Conservation (phyloP, 2,329 filamentous ascomycete genomes). For the Herpotrichia juniperi region DNA sequence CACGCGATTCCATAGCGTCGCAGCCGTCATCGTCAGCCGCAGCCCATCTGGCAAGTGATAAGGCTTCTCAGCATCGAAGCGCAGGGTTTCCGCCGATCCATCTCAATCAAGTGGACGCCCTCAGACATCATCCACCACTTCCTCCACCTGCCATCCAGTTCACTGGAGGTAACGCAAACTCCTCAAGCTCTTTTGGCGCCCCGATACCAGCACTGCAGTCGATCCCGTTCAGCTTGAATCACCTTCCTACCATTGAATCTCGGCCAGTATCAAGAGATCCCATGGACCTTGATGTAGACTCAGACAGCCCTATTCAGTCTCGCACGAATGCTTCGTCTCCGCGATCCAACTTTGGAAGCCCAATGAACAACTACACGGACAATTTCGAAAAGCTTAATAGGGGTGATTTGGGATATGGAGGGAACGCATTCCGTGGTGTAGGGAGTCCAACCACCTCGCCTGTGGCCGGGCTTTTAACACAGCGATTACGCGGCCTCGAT, state of each 20-base stretch:
- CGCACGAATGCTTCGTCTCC: constrained; percentile 26
- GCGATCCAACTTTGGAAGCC: constrained; percentile 22
- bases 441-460: constrained; percentile 60
- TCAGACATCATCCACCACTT: constrained; percentile 29
- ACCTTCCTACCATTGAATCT: constrained; percentile 33
- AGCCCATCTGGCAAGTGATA: constrained; percentile 30
- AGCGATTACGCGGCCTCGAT: constrained; percentile 69
- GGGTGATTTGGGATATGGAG: constrained; percentile 60
- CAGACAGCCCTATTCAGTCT: constrained; percentile 29
- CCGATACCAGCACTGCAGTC: constrained; percentile 52
- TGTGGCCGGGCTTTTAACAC: constrained; percentile 73
- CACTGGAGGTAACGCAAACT: constrained; percentile 33
- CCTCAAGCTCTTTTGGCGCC: constrained; percentile 26
- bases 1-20: constrained; percentile 45
- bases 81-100: constrained; percentile 36
- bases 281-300: constrained; percentile 40
- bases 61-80: constrained; percentile 37
- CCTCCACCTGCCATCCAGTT: constrained; percentile 40
- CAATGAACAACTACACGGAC: constrained; percentile 17
- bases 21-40: constrained; percentile 28
- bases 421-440: constrained; percentile 39
- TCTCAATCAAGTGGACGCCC: constrained; percentile 31
- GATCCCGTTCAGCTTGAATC: constrained; percentile 57
- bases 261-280: constrained; percentile 37
- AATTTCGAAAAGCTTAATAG: constrained; percentile 72